phyloP scores from a whole-genome alignment of 768 basidiomycete genomes.

The Fibroporia radiculosa region DNA sequence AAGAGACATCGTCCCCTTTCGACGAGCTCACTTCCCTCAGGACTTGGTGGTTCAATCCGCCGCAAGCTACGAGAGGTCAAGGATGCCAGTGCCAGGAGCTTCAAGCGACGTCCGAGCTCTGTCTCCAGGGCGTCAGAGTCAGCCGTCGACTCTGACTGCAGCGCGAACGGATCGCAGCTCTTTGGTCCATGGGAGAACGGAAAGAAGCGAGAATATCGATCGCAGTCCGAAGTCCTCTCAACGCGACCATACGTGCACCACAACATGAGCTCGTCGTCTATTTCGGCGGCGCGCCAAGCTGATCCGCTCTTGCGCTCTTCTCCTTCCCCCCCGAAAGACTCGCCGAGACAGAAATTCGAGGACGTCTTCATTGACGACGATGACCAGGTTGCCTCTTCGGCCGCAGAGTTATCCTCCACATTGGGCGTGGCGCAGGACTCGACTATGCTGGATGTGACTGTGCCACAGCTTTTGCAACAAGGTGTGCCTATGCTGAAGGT shows the following conservation, averaged over 20 bases:
- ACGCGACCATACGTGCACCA: constrained; percentile 11
- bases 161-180: constrained; percentile 2
- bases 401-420: background rate
- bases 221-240: constrained; percentile 12
- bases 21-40: too few species aligned
- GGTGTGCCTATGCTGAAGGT: constrained; percentile 81
- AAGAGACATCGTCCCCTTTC: too few species aligned
- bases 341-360: background rate
- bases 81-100: constrained; percentile 13
- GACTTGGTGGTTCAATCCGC: constrained; percentile 13
- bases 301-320: background rate
- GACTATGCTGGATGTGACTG: constrained; percentile 31
- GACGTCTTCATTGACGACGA: background rate
- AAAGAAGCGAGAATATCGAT: constrained; percentile 13
- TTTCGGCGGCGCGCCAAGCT: background rate
- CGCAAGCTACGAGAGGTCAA: constrained; percentile 13
- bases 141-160: background rate
- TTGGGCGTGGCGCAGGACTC: constrained; percentile 8
- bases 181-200: constrained; percentile 10
- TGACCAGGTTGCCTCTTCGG: background rate
- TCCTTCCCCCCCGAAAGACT: background rate
- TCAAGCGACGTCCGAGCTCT: constrained; percentile 10
- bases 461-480: constrained; percentile 49
- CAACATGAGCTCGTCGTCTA: background rate
- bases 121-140: background rate